Base-by-base conservation (phyloP, 768 basidiomycete species). In the Cystobasidiopsis lactophilus region DNA sequence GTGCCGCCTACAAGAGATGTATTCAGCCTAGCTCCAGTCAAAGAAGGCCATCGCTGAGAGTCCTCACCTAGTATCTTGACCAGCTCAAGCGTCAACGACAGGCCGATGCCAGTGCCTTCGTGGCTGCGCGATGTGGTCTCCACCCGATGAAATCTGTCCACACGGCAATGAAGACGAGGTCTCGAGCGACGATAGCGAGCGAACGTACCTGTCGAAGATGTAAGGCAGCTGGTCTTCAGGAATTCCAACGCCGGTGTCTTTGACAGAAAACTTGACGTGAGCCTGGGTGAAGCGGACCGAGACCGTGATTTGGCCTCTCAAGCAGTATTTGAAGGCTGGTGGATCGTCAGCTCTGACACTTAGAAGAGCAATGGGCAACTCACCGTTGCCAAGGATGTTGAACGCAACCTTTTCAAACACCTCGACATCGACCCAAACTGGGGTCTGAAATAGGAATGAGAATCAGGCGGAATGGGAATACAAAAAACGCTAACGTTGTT, bases 101-200 rank as follows among this genome's bases (percentile, higher is more conserved):
- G 57, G 0, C 57, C 56, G 38, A 58, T 58, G 18, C 54, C 58
- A 19, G 45, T 49, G 2, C 54, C 50, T 48, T 23, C 52, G 27
- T 19, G 26, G 7, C 10, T 33, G 21, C 1, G 24, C 33, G n/a
- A 24, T 27, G 1, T 27, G 46, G 2, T 29, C 23, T 56, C 44
- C 18, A 58, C 51, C 5, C 59, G 59, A 37, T 60, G 59, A 45
- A 60, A 60, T 11, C 59, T 52, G 14, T n/a, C n/a, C n/a, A n/a
- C n/a, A n/a, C n/a, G n/a, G n/a, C n/a, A n/a, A n/a, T n/a, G n/a
- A n/a, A n/a, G n/a, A n/a, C n/a, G n/a, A n/a, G n/a, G n/a, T n/a
- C n/a, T n/a, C n/a, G n/a, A n/a, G n/a, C n/a, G n/a, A n/a, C n/a
- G n/a, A n/a, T n/a, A n/a, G n/a, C n/a, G n/a, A n/a, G n/a, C n/a